Evolutionary conservation across 2,329 filamentous ascomycete genomes (phyloP), one percentile per base, ranked within the genome.

Genomic region (Microsporum audouinii): DNA sequence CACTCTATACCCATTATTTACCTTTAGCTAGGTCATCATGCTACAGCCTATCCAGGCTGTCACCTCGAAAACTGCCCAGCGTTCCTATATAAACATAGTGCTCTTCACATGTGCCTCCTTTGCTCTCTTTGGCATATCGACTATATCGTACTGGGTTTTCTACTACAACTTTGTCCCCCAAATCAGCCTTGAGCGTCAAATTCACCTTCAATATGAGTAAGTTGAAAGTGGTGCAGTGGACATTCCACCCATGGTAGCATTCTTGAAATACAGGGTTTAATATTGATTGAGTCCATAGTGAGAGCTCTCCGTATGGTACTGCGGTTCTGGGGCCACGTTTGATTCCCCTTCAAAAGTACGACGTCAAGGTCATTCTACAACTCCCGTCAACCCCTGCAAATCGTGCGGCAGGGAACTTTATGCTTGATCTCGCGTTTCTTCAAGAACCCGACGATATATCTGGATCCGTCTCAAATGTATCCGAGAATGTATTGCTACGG

Each of bases 381-480:
- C 79, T 99, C 64, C 94, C 94, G 17, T 85, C 87, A 45, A 94
- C 89, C 1, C 85, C 84, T 0, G 75, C 80, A 1, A 99, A 99
- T 69, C 75, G 88, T 27, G 82, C 82, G 1, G 82, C 83, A 12
- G 94, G 94, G 33, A 97, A 97, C 76, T 97, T 96, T 79, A 99
- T 99, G 94, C 78, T 97, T 17, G 86, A 88, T 55, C 77, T 82
- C 84, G 63, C 82, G 96, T 58, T 80, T 88, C 57, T 79, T 79
- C 31, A 75, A 76, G 29, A 72, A 74, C 29, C 73, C 75, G 6
- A 71, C 17, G 47, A 68, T 2, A 72, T 66, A 33, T 71, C 66
- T 33, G 66, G 68, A 39, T 67, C 62, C 1, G 64, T 66, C 23
- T 61, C 64, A n/a, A 71, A 72, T 59, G 65, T 65, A n/a, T 69